Evolutionary conservation across 352 stramenopile species (phyloP), one percentile per base, ranked within the genome.

Genomic region (Globisporangium paddicum): DNA sequence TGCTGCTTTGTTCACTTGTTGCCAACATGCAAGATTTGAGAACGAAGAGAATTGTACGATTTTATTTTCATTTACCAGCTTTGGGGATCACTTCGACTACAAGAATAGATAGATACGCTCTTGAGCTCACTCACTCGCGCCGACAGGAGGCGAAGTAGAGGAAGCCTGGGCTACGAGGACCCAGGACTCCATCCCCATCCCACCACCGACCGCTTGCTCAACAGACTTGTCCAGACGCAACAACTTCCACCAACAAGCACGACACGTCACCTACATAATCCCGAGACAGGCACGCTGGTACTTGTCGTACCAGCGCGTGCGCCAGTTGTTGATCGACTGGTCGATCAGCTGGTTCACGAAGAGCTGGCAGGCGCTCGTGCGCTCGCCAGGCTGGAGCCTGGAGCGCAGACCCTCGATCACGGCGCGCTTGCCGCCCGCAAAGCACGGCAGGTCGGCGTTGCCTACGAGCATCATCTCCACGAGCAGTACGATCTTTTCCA

Each of bases 391-490:
- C 50, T 92, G 91, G 41, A 97, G 71, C 4, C 87, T 79, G 11
- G 80, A 59, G 2, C 79, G 74, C 46, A 96, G 73, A 13, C 85
- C 82, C 30, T 95, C 85, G 11, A 95, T 82, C 35, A 92, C 82
- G 1, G 70, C 74, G 54, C 69, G 72, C 60, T 90, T 87, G 10
- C 84, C 86, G 8, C 96, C 97, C 32, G 79, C 77, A 61, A 95
- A 95, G 61, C 86, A 95, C 35, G 83, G 83, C 66, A 95, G 62
- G 55, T 91, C 82, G 14, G 72, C 64, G 35, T 98, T 98, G 2
- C 82, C 77, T 8, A 92, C 78, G 28, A 96, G 88, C 66, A 98
- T 95, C 92, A 99, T 98, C 78, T 99, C 95, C 13, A 98, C 89
- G 14, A 98, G 72, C 30, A 98, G 66, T 63, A 97, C 96, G 41